Conservation (phyloP, 352 stramenopile species). For the Globisporangium echinulatum region DNA sequence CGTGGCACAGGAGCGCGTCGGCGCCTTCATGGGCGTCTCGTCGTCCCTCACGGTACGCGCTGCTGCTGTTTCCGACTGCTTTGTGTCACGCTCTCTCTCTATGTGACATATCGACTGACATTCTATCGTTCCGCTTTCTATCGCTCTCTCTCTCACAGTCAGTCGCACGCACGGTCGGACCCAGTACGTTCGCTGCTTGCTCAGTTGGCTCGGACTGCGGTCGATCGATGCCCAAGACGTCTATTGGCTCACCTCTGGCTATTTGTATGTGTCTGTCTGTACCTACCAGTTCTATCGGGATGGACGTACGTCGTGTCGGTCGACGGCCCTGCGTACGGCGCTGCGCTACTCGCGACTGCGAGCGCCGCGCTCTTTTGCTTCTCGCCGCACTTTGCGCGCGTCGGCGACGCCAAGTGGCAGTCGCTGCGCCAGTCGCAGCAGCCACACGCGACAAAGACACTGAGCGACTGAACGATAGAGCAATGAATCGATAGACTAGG, state of each 20-base stretch:
- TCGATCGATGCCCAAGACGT: neutral
- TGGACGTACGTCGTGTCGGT: slow-evolving; percentile 71
- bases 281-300: slow-evolving; percentile 57
- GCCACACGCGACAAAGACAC: neutral
- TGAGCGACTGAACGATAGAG: slow-evolving; percentile 13
- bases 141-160: slow-evolving; percentile 25
- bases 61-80: neutral
- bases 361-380: slow-evolving; percentile 64
- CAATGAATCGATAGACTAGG: slow-evolving; percentile 17
- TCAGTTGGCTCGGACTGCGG: neutral
- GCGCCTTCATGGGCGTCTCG: slow-evolving; percentile 75
- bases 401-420: slow-evolving; percentile 20
- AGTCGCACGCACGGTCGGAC: slow-evolving; percentile 66
- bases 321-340: slow-evolving; percentile 61
- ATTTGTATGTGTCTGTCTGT: slow-evolving; percentile 1
- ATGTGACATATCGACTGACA: too few relatives aligned
- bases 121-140: neutral
- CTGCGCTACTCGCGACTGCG: slow-evolving; percentile 46
- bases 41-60: slow-evolving; percentile 61
- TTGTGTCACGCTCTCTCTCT: neutral
- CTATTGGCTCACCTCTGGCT: neutral
- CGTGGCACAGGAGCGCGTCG: slow-evolving; percentile 59
- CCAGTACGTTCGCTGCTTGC: slow-evolving; percentile 37
- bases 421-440: neutral
- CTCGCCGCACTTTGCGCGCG: slow-evolving; percentile 44